Evolutionary conservation across 805 yeast genomes (phyloP).

Genomic region (Hanseniaspora clermontiae): DNA sequence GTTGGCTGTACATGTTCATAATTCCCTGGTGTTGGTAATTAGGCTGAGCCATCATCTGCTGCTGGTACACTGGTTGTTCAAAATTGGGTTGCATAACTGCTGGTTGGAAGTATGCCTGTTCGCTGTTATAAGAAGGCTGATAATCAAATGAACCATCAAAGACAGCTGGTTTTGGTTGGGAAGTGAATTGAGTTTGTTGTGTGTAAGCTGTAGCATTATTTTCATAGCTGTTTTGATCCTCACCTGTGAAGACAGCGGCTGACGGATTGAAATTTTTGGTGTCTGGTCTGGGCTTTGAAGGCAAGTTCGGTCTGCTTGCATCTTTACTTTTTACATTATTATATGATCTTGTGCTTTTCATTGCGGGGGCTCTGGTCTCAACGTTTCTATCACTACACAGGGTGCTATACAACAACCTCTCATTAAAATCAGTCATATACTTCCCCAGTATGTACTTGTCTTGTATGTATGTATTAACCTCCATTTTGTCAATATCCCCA

Average conservation of each 20-base stretch:
- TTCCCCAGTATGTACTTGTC: constrained; percentile 58
- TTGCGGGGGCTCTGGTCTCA: constrained; percentile 6
- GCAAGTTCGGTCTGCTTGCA: constrained; percentile 26
- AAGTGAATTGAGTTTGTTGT: constrained; percentile 10
- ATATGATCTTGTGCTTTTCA: constrained; percentile 6
- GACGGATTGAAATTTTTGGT: constrained; percentile 23
- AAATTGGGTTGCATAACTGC: constrained; percentile 20
- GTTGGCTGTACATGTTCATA: constrained; percentile 23
- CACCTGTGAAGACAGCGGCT: constrained; percentile 28
- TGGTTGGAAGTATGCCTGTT: constrained; percentile 55
- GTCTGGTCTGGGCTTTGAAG: constrained; percentile 29
- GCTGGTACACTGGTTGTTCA: constrained; percentile 17
- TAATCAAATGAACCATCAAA: constrained; percentile 33
- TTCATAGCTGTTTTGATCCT: background rate
- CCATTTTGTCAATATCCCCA: constrained; percentile 51
- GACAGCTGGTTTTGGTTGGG: constrained; percentile 20
- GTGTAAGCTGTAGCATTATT: constrained; percentile 12
- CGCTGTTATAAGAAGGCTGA: constrained; percentile 57
- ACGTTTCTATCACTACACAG: constrained; percentile 12
- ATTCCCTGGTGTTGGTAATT: constrained; percentile 18
- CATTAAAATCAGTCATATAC: constrained; percentile 30
- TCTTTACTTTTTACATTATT: constrained; percentile 1
- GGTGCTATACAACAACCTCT: constrained; percentile 23
- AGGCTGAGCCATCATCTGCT: constrained; percentile 15
- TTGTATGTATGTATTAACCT: constrained; percentile 45